Conservation (phyloP, 1,139 yeast genomes). For the Geotrichum phurueaensis region DNA sequence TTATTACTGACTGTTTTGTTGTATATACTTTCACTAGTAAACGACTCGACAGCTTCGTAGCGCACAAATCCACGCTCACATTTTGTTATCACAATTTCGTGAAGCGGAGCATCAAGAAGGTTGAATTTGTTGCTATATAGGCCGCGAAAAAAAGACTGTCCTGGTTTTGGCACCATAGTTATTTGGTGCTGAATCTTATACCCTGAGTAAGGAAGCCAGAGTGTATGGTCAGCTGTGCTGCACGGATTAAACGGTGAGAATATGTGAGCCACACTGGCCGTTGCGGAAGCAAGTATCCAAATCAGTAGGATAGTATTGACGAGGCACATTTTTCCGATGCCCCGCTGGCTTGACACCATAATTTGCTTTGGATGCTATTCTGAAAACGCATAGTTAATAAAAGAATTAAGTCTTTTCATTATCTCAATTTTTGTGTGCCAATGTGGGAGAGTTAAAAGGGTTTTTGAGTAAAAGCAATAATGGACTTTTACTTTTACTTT, state of each 20-base stretch:
- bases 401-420: no score
- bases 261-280: background rate
- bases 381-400: no score
- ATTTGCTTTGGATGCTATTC: no score
- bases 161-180: conserved; percentile 4
- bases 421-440: no score
- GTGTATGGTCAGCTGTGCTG: conserved; percentile 32
- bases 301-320: background rate
- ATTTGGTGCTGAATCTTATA: conserved; percentile 46
- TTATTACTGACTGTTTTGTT: no score
- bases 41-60: conserved; percentile 3
- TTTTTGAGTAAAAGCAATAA: no score
- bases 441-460: no score
- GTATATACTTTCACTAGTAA: background rate
- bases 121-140: background rate
- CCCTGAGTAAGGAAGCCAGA: conserved; percentile 48
- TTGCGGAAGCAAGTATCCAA: background rate
- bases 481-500: no score
- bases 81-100: conserved; percentile 4
- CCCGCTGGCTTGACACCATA: no score
- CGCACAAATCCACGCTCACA: conserved; percentile 11
- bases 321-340: background rate
- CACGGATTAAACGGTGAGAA: conserved; percentile 27
- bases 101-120: background rate
- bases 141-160: background rate